These are phyloP conservation scores for Vigna nakashimae DNA, from an alignment of 306 rosid genomes.

Conservation along the genomic window DNA sequence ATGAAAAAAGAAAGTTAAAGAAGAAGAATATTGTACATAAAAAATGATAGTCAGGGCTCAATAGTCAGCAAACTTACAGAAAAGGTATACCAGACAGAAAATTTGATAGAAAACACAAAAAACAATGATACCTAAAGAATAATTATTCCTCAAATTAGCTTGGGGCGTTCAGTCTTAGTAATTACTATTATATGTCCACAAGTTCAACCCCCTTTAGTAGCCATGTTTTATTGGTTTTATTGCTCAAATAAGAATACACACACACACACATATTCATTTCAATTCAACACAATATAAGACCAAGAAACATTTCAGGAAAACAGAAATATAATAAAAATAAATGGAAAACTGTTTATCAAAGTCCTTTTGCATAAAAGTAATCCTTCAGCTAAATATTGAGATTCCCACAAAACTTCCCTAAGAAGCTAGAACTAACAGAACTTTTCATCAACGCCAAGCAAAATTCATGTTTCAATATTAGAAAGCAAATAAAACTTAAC, in stretches of 20 bases:
- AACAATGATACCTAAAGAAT: constrained; percentile 6
- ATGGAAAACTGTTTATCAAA: not conserved
- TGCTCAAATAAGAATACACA: not conserved
- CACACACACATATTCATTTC: not conserved
- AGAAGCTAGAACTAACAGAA: not conserved
- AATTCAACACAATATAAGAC: constrained; percentile 24
- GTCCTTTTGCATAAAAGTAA: constrained; percentile 10
- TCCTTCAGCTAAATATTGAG: constrained; percentile 31
- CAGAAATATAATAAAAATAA: constrained; percentile 5
- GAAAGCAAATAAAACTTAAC: constrained; percentile 14
- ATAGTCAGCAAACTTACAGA: constrained; percentile 4
- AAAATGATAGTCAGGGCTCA: constrained; percentile 20
- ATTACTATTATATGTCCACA: not conserved
- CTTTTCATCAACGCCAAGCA: constrained; percentile 20
- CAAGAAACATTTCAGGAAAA: constrained; percentile 23
- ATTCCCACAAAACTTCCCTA: constrained; percentile 29
- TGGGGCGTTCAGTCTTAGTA: not conserved
- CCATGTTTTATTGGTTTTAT: constrained; percentile 18
- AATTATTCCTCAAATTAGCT: not conserved
- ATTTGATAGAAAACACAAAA: constrained; percentile 33
- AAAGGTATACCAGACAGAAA: not conserved
- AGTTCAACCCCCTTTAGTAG: not conserved
- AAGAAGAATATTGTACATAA: not conserved
- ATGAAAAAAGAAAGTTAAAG: constrained; percentile 8
- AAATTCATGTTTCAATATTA: not conserved